Conservation (phyloP, 1,284 basidiomycete species). For the Tremellales sp. region DNA sequence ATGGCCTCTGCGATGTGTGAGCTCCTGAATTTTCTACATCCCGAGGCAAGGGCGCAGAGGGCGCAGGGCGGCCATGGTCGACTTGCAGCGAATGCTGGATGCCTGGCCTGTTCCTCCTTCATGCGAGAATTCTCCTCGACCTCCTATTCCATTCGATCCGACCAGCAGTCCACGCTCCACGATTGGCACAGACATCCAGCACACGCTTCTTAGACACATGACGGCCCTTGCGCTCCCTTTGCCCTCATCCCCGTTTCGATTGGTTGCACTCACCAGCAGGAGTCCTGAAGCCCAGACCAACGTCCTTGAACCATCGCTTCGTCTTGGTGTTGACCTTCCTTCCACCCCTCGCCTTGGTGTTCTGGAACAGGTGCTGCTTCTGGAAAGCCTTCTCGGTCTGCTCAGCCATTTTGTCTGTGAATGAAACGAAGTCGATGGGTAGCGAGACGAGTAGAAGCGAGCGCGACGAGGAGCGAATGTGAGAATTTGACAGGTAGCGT, state of each 20-base stretch:
- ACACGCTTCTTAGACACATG: no score
- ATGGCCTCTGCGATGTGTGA: conserved; percentile 73
- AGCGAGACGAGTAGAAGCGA: no score
- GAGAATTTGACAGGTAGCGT: no score
- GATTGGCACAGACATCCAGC: neutral
- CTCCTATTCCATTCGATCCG: no score
- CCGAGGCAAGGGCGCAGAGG: no score
- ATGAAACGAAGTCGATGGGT: neutral
- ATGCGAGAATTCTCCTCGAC: neutral
- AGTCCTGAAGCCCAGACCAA: conserved; percentile 95
- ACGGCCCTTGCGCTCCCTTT: no score
- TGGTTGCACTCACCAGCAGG: conserved; percentile 53
- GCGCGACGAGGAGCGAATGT: no score
- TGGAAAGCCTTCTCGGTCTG: conserved; percentile 92
- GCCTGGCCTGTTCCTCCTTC: neutral
- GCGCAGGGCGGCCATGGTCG: no score
- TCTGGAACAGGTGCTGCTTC: conserved; percentile 98
- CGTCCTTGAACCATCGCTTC: conserved; percentile 99
- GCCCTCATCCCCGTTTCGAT: neutral
- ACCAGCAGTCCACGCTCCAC: neutral
- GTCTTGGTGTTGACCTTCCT: conserved; percentile 91
- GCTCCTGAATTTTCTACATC: no score
- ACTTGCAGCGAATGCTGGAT: no score
- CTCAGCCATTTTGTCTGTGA: conserved; percentile 44
- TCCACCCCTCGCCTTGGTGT: conserved; percentile 83